Evolutionary conservation across 306 rosid genomes (phyloP).

Genomic region (Trifolium subterraneum): DNA sequence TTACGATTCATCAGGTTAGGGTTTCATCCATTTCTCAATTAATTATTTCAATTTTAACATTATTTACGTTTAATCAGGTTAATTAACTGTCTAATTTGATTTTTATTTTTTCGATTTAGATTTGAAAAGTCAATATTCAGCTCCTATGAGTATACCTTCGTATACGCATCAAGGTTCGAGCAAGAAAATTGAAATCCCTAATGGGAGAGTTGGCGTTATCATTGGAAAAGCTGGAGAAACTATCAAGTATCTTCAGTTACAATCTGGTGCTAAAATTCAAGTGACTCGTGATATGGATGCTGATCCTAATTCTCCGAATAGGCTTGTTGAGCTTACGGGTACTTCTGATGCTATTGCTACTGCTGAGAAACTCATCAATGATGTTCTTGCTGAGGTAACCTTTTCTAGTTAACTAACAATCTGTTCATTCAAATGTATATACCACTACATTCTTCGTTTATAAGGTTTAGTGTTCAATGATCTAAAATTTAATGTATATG

Average conservation of each 20-base stretch:
- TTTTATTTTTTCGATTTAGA: slow-evolving; percentile 49
- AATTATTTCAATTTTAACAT: background rate
- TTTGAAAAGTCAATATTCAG: slow-evolving; percentile 56
- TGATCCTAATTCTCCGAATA: slow-evolving; percentile 64
- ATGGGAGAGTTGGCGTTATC: slow-evolving; percentile 93
- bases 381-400: slow-evolving; percentile 82
- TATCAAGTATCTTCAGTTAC: slow-evolving; percentile 87
- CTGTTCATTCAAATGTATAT: background rate
- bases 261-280: slow-evolving; percentile 97
- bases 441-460: background rate
- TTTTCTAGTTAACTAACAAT: background rate
- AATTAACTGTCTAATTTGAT: background rate
- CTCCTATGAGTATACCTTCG: slow-evolving; percentile 62
- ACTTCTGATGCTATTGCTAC: slow-evolving; percentile 75
- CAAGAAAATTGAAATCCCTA: slow-evolving; percentile 84
- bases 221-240: slow-evolving; percentile 97
- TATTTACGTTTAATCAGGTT: background rate
- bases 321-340: slow-evolving; percentile 88
- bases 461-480: background rate
- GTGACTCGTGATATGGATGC: slow-evolving; percentile 92
- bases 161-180: slow-evolving; percentile 71
- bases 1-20: slow-evolving; percentile 69
- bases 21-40: slow-evolving; percentile 42
- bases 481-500: background rate
- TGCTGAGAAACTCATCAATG: slow-evolving; percentile 88